These are phyloP conservation scores for Cutaneotrichosporon sp. DNA, from an alignment of 1,284 basidiomycete species.

Conservation along the genomic window DNA sequence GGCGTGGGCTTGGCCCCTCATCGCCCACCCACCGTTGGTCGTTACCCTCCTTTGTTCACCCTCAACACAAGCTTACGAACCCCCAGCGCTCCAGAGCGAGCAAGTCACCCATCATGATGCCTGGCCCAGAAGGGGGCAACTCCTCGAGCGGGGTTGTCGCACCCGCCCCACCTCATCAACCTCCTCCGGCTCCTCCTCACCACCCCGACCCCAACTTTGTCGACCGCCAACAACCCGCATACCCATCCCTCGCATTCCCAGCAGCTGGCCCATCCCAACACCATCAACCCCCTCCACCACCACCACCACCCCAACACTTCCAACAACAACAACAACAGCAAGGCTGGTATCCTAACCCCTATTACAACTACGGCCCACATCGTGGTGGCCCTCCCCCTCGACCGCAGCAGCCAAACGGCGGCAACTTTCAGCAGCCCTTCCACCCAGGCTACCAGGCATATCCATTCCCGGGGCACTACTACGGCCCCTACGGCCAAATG, in stretches of 20 bases:
- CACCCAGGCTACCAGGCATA: slow-evolving; percentile 10
- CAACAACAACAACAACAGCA: slow-evolving; percentile 6
- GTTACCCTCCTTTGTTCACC: no score
- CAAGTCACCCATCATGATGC: not conserved
- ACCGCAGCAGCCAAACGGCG: slow-evolving; percentile 11
- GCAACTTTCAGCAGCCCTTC: slow-evolving; percentile 18
- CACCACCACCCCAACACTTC: not conserved
- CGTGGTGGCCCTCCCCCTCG: slow-evolving; percentile 10
- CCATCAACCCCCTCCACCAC: slow-evolving; percentile 4
- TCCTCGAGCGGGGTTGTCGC: slow-evolving; percentile 8
- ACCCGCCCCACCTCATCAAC: not conserved
- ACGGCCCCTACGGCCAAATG: slow-evolving; percentile 25
- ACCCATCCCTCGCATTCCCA: slow-evolving; percentile 17
- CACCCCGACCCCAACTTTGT: slow-evolving; percentile 3
- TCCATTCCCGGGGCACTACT: slow-evolving; percentile 11
- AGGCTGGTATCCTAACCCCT: slow-evolving; percentile 13
- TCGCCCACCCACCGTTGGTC: not conserved
- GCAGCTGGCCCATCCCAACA: slow-evolving; percentile 17
- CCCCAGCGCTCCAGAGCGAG: not conserved
- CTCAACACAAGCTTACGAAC: not conserved
- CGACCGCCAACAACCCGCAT: slow-evolving; percentile 9
- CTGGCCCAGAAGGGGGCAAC: slow-evolving; percentile 1
- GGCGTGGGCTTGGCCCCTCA: no score
- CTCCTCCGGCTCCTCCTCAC: not conserved
- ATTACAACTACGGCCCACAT: slow-evolving; percentile 11